Conservation (phyloP, 495 filamentous ascomycete species). For the Lepraria neglecta region DNA sequence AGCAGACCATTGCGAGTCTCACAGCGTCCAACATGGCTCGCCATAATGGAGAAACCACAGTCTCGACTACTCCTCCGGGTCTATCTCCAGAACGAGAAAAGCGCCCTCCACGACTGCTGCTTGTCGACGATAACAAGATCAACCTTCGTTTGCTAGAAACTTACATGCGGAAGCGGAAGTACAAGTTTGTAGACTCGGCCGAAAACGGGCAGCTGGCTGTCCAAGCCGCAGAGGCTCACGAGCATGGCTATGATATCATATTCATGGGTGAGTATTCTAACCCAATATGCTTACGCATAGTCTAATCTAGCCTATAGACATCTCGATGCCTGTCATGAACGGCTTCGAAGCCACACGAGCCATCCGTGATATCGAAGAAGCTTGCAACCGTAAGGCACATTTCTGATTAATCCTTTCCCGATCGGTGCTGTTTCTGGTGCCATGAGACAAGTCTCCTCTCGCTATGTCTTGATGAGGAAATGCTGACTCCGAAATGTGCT, state of each 20-base stretch:
- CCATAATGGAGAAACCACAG: not conserved
- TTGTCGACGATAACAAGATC: slow-evolving; percentile 72
- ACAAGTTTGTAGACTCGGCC: slow-evolving; percentile 39
- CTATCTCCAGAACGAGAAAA: slow-evolving; percentile 17
- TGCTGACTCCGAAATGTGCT: no score
- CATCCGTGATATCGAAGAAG: slow-evolving; percentile 55
- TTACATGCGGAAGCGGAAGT: slow-evolving; percentile 49
- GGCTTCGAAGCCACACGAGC: slow-evolving; percentile 57
- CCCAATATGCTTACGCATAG: not conserved
- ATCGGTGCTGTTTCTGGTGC: no score
- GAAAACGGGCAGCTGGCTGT: slow-evolving; percentile 50
- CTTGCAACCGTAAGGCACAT: slow-evolving; percentile 17
- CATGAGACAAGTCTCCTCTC: no score
- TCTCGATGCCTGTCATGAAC: slow-evolving; percentile 69
- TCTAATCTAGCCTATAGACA: slow-evolving; percentile 39
- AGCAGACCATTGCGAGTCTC: slow-evolving; percentile 7
- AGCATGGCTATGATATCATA: slow-evolving; percentile 47
- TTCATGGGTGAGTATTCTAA: slow-evolving; percentile 44
- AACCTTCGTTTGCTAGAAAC: slow-evolving; percentile 64
- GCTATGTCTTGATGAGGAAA: no score
- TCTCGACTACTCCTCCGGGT: not conserved
- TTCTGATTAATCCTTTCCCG: no score
- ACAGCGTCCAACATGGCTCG: slow-evolving; percentile 13
- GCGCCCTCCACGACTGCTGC: slow-evolving; percentile 42
- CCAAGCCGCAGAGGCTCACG: slow-evolving; percentile 40